These are phyloP conservation scores for Choanephora cucurbitarum DNA, from an alignment of 371 early-diverging fungal genomes.

Conservation along the genomic window DNA sequence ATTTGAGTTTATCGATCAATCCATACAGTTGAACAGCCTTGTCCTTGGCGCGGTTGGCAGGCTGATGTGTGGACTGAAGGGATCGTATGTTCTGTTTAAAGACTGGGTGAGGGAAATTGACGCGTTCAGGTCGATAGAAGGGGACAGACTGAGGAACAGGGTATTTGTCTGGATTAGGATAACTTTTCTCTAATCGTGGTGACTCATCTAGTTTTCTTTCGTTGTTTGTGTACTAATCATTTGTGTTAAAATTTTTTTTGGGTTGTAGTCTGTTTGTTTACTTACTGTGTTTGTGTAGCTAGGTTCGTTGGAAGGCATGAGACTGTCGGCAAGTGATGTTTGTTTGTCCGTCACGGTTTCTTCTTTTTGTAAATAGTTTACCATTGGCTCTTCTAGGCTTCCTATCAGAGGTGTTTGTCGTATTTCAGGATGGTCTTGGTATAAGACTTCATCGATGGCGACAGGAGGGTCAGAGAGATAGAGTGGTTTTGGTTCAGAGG, in stretches of 20 bases:
- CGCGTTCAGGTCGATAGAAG: slow-evolving; percentile 23
- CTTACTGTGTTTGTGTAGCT: slow-evolving; percentile 17
- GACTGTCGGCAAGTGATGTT: neutral
- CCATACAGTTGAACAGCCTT: slow-evolving; percentile 31
- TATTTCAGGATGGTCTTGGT: neutral
- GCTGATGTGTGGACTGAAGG: neutral
- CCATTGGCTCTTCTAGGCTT: neutral
- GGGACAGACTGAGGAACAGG: slow-evolving; percentile 22
- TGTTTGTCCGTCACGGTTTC: neutral
- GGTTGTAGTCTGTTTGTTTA: neutral
- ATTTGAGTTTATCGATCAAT: slow-evolving; percentile 41
- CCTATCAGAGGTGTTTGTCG: neutral
- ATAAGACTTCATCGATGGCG: slow-evolving; percentile 7
- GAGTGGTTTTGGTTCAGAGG: neutral
- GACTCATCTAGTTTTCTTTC: slow-evolving; percentile 9
- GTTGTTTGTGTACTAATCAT: too few species aligned
- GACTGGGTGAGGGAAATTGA: slow-evolving; percentile 18
- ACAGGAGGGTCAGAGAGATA: slow-evolving; percentile 1
- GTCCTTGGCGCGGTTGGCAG: slow-evolving; percentile 28
- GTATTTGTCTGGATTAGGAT: slow-evolving; percentile 26
- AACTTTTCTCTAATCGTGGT: slow-evolving; percentile 6
- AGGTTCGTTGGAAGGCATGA: slow-evolving; percentile 18
- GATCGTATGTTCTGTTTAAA: slow-evolving; percentile 17
- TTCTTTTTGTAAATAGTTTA: slow-evolving; percentile 15
- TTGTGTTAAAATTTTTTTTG: too few species aligned